Conservation (phyloP, 108 stramenopile species). For the Pseudonitzschia multistriata region DNA sequence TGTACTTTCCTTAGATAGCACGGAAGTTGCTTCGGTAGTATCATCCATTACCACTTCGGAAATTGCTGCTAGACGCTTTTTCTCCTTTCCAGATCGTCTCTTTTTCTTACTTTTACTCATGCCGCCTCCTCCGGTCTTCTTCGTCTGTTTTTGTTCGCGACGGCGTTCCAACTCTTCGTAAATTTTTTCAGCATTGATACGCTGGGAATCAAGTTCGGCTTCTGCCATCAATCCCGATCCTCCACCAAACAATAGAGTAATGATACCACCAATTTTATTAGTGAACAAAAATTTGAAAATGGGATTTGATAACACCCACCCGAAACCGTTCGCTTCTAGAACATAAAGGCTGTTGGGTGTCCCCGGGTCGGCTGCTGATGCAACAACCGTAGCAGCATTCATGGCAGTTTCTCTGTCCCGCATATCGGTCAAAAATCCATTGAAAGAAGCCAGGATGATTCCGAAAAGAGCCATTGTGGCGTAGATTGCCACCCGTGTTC, state of each 20-base stretch:
- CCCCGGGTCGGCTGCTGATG: neutral
- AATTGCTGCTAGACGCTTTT: conserved; percentile 63
- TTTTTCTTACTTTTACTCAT: conserved; percentile 60
- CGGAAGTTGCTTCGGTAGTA: conserved; percentile 9
- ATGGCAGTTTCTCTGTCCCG: conserved; percentile 36
- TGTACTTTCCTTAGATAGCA: conserved; percentile 4
- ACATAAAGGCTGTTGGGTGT: conserved; percentile 10
- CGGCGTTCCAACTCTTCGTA: conserved; percentile 77
- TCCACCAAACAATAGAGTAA: conserved; percentile 57
- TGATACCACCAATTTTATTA: conserved; percentile 71
- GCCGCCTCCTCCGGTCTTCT: conserved; percentile 18
- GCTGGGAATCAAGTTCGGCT: conserved; percentile 56
- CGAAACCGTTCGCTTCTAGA: conserved; percentile 63
- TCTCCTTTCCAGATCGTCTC: conserved; percentile 53
- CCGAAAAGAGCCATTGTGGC: conserved; percentile 39
- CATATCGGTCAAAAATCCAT: conserved; percentile 69
- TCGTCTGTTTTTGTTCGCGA: conserved; percentile 10
- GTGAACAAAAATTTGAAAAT: conserved; percentile 57
- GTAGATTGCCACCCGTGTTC: conserved; percentile 58
- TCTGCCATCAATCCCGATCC: conserved; percentile 64
- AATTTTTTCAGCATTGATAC: conserved; percentile 76
- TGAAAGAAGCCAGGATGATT: conserved; percentile 53
- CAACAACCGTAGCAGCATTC: neutral
- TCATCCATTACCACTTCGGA: conserved; percentile 63
- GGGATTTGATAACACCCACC: conserved; percentile 61